Percentiles rank a stretch among this genome's conserved stretches.
Evolutionary conservation across 768 basidiomycete genomes (phyloP).

Genomic region (Rhizopogon vulgaris): DNA sequence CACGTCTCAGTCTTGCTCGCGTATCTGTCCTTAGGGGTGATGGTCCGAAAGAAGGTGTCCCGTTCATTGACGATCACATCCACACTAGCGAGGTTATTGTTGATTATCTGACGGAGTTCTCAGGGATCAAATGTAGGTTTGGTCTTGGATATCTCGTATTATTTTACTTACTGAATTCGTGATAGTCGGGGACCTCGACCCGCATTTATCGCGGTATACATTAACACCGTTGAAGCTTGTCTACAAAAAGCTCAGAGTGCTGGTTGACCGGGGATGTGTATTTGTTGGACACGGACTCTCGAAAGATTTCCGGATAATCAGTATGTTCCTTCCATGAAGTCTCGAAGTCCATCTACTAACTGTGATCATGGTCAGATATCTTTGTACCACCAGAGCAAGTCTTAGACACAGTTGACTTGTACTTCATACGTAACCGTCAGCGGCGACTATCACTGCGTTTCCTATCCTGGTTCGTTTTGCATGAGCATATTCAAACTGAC

Average conservation of each 20-base stretch:
- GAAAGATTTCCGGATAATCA: conserved; percentile 98
- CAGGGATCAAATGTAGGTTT: conserved; percentile 84
- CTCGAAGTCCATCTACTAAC: not conserved
- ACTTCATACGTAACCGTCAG: conserved; percentile 74
- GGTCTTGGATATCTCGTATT: not conserved
- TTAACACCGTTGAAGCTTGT: conserved; percentile 95
- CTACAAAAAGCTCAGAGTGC: conserved; percentile 91
- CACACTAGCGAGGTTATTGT: conserved; percentile 94
- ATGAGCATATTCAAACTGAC: conserved; percentile 87
- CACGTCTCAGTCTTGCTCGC: conserved; percentile 85
- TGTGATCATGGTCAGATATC: conserved; percentile 54
- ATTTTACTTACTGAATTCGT: conserved; percentile 3
- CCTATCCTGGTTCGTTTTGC: conserved; percentile 89
- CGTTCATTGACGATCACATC: conserved; percentile 98
- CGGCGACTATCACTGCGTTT: conserved; percentile 89
- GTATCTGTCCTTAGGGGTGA: conserved; percentile 91
- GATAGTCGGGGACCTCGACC: conserved; percentile 89
- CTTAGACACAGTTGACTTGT: conserved; percentile 96
- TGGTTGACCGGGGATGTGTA: conserved; percentile 92
- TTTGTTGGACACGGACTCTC: conserved; percentile 97
- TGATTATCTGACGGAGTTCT: conserved; percentile 95
- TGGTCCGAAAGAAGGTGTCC: conserved; percentile 72
- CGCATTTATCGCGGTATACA: conserved; percentile 74
- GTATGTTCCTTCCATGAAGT: conserved; percentile 39
- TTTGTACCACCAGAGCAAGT: conserved; percentile 94